Conservation (phyloP, 2,329 filamentous ascomycete species). For the Aureobasidium sp. region DNA sequence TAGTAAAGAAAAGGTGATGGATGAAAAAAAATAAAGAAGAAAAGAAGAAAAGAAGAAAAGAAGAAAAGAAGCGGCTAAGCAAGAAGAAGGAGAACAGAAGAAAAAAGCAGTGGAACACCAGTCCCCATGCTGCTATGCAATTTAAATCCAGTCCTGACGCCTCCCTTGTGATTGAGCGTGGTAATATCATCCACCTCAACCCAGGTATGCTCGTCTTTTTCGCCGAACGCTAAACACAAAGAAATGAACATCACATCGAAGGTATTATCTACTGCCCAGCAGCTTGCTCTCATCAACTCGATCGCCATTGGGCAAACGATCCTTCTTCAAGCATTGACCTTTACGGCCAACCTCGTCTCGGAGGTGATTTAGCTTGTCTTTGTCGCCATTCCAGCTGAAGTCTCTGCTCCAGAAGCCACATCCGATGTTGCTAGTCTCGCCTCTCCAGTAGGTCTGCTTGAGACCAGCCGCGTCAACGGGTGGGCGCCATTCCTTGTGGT, state of each 20-base stretch:
- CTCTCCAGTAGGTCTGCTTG: conserved; percentile 8
- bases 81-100: background rate
- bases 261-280: background rate
- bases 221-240: background rate
- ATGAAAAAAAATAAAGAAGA: background rate
- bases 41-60: too few relatives aligned
- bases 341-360: conserved; percentile 31
- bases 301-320: conserved; percentile 3
- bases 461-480: conserved; percentile 3
- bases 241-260: background rate
- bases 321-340: conserved; percentile 31
- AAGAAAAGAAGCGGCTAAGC: too few relatives aligned
- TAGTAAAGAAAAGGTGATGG: background rate
- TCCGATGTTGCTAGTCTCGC: conserved; percentile 25
- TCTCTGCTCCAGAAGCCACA: conserved; percentile 33
- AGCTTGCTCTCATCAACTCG: background rate
- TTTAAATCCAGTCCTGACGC: background rate
- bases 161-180: background rate
- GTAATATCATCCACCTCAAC: background rate
- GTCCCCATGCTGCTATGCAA: background rate
- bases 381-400: conserved; percentile 28
- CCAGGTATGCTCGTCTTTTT: background rate
- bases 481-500: conserved; percentile 12
- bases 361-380: conserved; percentile 26
- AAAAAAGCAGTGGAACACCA: background rate